Evolutionary conservation across 768 basidiomycete genomes (phyloP).

Genomic region (Lactifluus echinatus): DNA sequence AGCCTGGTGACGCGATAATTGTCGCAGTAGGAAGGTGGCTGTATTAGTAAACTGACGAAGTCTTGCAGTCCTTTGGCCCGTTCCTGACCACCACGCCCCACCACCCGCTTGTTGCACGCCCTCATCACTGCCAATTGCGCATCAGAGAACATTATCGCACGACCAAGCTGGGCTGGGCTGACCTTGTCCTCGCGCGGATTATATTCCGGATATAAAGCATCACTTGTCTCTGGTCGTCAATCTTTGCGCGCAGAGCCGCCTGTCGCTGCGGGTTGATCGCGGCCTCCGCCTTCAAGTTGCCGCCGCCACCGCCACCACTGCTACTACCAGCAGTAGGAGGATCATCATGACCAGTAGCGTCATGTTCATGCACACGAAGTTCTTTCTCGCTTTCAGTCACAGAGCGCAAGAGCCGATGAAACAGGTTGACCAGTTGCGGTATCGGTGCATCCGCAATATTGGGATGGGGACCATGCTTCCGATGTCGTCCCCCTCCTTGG

Average conservation of each 20-base stretch:
- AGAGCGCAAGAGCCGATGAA: neutral
- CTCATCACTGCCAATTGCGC: neutral
- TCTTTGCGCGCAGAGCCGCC: neutral
- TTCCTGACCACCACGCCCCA: neutral
- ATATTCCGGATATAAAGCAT: neutral
- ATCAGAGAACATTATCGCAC: neutral
- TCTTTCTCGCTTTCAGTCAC: constrained; percentile 4
- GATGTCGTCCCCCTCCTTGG: neutral
- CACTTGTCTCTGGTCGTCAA: neutral
- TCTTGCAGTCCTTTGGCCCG: neutral
- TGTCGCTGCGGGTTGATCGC: too few relatives aligned
- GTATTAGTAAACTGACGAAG: constrained; percentile 3
- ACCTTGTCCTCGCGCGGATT: neutral
- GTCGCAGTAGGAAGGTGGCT: too few relatives aligned
- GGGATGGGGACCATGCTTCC: neutral
- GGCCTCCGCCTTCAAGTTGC: too few relatives aligned
- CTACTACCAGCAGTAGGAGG: too few relatives aligned
- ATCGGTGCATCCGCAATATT: neutral
- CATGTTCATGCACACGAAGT: neutral
- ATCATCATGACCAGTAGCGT: neutral
- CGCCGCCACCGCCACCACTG: too few relatives aligned
- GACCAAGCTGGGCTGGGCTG: neutral
- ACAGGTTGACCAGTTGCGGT: neutral
- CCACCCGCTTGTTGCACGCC: neutral
- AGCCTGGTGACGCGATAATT: too few relatives aligned